phyloP scores from a whole-genome alignment of 176 grass and related monocot genomes.

The Triticum turgidum region DNA sequence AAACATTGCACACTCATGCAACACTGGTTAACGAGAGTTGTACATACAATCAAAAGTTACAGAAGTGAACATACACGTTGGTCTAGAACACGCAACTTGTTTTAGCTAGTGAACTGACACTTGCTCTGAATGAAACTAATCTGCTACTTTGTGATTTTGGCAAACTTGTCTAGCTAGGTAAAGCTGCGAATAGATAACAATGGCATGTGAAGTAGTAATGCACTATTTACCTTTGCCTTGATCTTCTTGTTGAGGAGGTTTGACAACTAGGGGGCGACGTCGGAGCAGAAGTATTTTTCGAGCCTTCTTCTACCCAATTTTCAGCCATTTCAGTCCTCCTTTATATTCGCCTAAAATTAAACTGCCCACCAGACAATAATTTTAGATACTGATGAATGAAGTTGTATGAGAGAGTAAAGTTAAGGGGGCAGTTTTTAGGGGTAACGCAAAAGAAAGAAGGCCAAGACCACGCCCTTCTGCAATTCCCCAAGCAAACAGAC shows the following conservation, averaged over 20 bases:
- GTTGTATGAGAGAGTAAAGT: slow-evolving; percentile 16
- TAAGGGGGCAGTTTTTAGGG: not conserved
- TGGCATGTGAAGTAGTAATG: not conserved
- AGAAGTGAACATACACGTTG: slow-evolving; percentile 1
- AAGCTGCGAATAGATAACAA: slow-evolving; percentile 7
- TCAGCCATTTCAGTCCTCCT: slow-evolving; percentile 34
- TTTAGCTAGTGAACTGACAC: not conserved
- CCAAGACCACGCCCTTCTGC: not conserved
- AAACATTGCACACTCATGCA: not conserved
- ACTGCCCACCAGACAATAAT: not conserved
- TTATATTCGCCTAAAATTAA: slow-evolving; percentile 27
- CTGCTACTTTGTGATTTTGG: not conserved
- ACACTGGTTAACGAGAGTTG: not conserved
- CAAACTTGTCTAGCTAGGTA: not conserved
- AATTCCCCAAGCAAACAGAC: not conserved
- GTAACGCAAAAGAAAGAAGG: not conserved
- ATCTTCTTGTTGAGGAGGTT: not conserved
- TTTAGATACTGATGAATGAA: not conserved
- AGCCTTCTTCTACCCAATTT: slow-evolving; percentile 39
- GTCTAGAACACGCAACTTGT: not conserved
- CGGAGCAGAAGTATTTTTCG: slow-evolving; percentile 24
- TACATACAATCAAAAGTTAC: not conserved
- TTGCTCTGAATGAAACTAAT: not conserved
- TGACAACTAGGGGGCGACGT: slow-evolving; percentile 15
- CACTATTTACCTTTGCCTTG: slow-evolving; percentile 34